Base-by-base conservation (phyloP, 2,329 filamentous ascomycete species). In the Tolypocladium tundrense region DNA sequence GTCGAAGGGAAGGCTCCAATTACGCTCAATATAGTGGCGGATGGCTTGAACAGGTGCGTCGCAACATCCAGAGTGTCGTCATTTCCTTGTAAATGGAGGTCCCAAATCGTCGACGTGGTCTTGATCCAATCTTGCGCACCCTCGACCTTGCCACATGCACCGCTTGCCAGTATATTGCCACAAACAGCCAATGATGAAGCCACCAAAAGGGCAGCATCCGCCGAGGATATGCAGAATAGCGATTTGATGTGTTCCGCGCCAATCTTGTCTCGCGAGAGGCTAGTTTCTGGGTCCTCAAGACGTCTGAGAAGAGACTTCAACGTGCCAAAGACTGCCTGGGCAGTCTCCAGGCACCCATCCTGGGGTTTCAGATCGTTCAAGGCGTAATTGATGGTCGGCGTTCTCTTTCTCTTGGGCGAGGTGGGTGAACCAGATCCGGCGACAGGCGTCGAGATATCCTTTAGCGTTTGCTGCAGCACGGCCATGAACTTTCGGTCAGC, bases 401-500 rank as follows among this genome's bases (percentile, higher is more conserved):
- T 67, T 58, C 77, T 74, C 68, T 84, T 84, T 59, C 78, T 70
- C 64, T 81, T 81, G 43, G 75, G 68, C 10, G 65, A 58, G 8
- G 62, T 61, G 4, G 65, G 54, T 35, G 65, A 58, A 11, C 62
- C 55, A 16, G 67, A 63, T 45, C 72, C 67, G n/a, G 61, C 59
- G 11, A 55, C 50, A n/a, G 68, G 68, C 24, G 63, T 62, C 10
- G 77, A 77, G 42, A 81, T 63, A 31, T 91, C 87, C 53, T 82
- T 78, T 53, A 91, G 72, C 0, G 86, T 83, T 64, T 84, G 81
- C 64, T 86, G 83, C 48, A 95, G 69, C 11, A 90, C 81, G 1
- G 74, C 72, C 40, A 88, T 73, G 56, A 95, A 90, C 52, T 83
- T 80, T 58, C 86, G 79, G 59, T 91, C 86, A 27, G 83, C 85